phyloP scores from a whole-genome alignment of 768 basidiomycete genomes.

The Neoboletus brunneissimus region DNA sequence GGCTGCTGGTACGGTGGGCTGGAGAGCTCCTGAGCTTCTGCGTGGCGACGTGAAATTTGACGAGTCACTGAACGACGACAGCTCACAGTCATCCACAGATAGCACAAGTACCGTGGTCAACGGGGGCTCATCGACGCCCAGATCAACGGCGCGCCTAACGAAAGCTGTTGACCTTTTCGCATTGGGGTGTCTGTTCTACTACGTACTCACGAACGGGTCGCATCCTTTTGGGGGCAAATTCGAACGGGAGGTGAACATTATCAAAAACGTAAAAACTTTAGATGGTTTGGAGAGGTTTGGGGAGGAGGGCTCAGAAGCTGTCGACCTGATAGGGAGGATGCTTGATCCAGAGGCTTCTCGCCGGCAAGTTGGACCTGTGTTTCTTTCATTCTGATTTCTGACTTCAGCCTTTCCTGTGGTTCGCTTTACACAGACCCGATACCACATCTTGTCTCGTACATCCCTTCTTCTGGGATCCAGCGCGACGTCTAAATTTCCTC shows the following conservation, averaged over 20 bases:
- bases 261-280: constrained; percentile 74
- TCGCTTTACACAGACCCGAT: constrained; percentile 59
- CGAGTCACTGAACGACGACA: constrained; percentile 61
- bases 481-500: constrained; percentile 84
- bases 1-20: constrained; percentile 92
- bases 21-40: constrained; percentile 96
- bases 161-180: constrained; percentile 98
- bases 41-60: constrained; percentile 92
- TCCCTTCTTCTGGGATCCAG: constrained; percentile 96
- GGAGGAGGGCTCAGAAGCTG: constrained; percentile 92
- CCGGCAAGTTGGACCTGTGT: constrained; percentile 51
- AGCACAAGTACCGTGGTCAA: constrained; percentile 52
- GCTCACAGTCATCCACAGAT: constrained; percentile 64
- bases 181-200: constrained; percentile 92
- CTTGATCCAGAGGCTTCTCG: constrained; percentile 69
- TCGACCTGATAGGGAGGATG: constrained; percentile 77
- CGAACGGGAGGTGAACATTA: constrained; percentile 91
- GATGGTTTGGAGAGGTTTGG: constrained; percentile 75
- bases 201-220: constrained; percentile 81
- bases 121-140: constrained; percentile 15
- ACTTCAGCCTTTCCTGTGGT: background rate
- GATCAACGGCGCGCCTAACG: constrained; percentile 66
- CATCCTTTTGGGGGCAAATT: constrained; percentile 95
- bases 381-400: constrained; percentile 1
- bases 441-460: constrained; percentile 85